These are phyloP conservation scores for Penicillium brasilianum DNA, from an alignment of 2,329 filamentous ascomycete species.

Conservation along the genomic window DNA sequence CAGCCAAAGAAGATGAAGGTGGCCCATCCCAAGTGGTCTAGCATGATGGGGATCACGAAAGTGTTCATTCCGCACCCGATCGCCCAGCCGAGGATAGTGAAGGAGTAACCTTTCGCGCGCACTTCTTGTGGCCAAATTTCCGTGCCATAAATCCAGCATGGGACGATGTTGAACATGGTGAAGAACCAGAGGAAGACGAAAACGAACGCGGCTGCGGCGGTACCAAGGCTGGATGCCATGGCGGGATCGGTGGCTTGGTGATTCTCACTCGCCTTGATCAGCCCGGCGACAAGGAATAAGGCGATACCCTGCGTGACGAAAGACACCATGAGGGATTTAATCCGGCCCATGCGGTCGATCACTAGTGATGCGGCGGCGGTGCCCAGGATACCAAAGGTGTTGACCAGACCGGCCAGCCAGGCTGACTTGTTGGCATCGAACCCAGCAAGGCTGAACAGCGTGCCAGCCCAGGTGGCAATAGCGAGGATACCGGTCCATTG, in stretches of 20 bases:
- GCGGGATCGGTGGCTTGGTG: constrained; percentile 13
- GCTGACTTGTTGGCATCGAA: constrained; percentile 31
- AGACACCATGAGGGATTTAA: constrained; percentile 22
- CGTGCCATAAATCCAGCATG: constrained; percentile 58
- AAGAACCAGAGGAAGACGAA: constrained; percentile 70
- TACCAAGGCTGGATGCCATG: constrained; percentile 24
- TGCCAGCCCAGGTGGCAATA: constrained; percentile 45
- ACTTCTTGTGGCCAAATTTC: constrained; percentile 58
- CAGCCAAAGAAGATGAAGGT: constrained; percentile 37
- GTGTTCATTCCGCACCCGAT: constrained; percentile 43
- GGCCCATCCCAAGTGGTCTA: constrained; percentile 33
- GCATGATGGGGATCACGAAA: constrained; percentile 37
- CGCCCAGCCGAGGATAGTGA: constrained; percentile 57
- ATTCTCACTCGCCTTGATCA: constrained; percentile 30
- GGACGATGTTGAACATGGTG: constrained; percentile 64
- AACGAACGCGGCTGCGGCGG: constrained; percentile 26
- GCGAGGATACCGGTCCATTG: constrained; percentile 54
- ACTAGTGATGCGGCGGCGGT: constrained; percentile 33
- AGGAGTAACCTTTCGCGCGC: constrained; percentile 56
- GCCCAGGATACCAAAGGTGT: constrained; percentile 33
- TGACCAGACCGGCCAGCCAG: constrained; percentile 31
- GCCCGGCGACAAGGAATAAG: constrained; percentile 28
- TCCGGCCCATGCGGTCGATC: constrained; percentile 32
- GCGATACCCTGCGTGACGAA: constrained; percentile 30
- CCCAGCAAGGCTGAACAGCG: constrained; percentile 28